Evolutionary conservation across 768 basidiomycete species (phyloP), one percentile per base, ranked within the genome.

Genomic region (Kwoniella botswanensis): DNA sequence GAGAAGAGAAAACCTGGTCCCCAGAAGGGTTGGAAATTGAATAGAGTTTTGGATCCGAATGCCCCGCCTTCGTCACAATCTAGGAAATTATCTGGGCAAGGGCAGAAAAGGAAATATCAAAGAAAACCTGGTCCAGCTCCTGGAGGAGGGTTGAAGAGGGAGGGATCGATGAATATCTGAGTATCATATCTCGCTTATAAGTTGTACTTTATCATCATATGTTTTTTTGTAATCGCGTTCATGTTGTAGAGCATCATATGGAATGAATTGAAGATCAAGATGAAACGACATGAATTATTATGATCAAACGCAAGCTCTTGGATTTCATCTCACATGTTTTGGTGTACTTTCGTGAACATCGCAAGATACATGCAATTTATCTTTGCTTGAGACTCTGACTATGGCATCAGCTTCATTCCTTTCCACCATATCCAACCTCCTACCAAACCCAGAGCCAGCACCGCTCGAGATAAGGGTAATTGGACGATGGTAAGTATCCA

Each of bases 401-500:
- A 80, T 41, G 79, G 79, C 58, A 26, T 59, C 26, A 79, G 63
- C 54, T 78, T 79, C 67, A 79, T 65, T n/a, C 77, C 78, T 17
- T 77, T 65, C 41, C 68, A 79, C 77, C 77, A 80, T 15, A 71
- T 59, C 77, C 79, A 83, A 2, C 53, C 71, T 4, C 71, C 75
- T 0, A 83, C 80, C 1, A 35, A 67, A 1, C 60, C 22, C 13
- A 83, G 52, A 3, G 74, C 72, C 21, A 81, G 54, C 18, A 81
- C 57, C 17, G 78, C 78, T 60, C 81, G 67, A 21, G 71, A 72
- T 0, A 83, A 70, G 1, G 79, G 79, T 29, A 83, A 67, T 70
- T 82, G 82, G 0, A 83, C 77, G 17, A 83, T 79, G 10, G 82
- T 75, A 35, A 83, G 64, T 43, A 82, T 80, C 82, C 82, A 83